phyloP scores from a whole-genome alignment of 495 filamentous ascomycete genomes.

The Talaromyces stipitatus region DNA sequence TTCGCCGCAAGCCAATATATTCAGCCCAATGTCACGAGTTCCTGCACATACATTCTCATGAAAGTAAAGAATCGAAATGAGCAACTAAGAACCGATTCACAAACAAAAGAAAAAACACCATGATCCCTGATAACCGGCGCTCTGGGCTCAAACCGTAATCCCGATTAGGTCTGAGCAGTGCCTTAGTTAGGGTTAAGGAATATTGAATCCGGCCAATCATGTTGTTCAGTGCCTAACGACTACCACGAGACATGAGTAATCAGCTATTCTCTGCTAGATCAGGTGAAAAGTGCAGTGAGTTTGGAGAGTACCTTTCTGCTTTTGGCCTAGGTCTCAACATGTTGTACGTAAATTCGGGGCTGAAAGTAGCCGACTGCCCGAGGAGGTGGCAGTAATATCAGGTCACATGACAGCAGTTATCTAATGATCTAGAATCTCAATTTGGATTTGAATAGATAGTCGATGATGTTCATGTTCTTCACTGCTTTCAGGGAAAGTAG shows the following conservation, averaged over 20 bases:
- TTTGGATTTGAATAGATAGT: background rate
- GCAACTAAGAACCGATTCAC: background rate
- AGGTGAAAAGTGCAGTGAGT: too few species aligned
- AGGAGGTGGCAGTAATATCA: too few species aligned
- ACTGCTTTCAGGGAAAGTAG: too few species aligned
- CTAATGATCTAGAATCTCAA: background rate
- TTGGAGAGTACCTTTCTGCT: too few species aligned
- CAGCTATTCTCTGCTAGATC: too few species aligned
- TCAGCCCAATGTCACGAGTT: background rate
- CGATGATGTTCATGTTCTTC: background rate
- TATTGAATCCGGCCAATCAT: background rate
- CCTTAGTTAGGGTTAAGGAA: background rate
- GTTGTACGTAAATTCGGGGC: too few species aligned
- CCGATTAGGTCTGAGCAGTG: background rate
- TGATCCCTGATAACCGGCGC: background rate
- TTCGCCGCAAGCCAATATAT: background rate
- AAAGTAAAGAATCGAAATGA: background rate
- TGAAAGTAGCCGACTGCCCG: too few species aligned
- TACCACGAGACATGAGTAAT: background rate
- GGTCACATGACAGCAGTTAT: background rate
- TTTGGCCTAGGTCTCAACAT: too few species aligned
- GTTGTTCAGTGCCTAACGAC: background rate
- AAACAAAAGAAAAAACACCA: background rate
- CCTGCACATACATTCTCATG: background rate
- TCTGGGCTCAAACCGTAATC: background rate